phyloP scores from a whole-genome alignment of 441 rosid species.

The Erysimum cheiri region DNA sequence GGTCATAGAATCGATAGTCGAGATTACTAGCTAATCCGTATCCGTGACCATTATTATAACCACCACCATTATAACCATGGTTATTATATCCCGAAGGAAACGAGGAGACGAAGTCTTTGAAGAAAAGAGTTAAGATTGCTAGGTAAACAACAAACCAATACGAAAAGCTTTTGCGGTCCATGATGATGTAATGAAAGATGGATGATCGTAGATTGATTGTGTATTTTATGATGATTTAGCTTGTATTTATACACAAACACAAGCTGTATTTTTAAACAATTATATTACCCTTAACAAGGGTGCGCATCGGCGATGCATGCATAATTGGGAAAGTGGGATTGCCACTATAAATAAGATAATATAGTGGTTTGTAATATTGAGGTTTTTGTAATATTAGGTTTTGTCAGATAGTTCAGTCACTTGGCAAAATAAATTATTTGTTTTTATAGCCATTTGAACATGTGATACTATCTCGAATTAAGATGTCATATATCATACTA shows the following conservation, averaged over 20 bases:
- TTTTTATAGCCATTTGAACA: conserved; percentile 22
- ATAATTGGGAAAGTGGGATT: conserved; percentile 41
- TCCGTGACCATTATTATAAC: conserved; percentile 30
- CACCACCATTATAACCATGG: conserved; percentile 17
- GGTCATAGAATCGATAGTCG: conserved; percentile 59
- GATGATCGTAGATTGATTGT: conserved; percentile 29
- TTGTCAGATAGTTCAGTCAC: conserved; percentile 40
- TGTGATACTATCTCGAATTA: conserved; percentile 24
- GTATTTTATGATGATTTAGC: conserved; percentile 33
- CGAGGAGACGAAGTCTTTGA: conserved; percentile 35
- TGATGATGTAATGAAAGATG: conserved; percentile 34
- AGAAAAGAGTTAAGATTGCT: conserved; percentile 34
- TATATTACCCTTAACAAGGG: conserved; percentile 16
- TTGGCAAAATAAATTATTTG: conserved; percentile 6
- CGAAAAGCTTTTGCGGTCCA: conserved; percentile 51
- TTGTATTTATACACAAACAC: conserved; percentile 40
- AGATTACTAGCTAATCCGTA: conserved; percentile 40
- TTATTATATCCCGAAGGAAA: conserved; percentile 35
- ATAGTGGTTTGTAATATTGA: conserved; percentile 24
- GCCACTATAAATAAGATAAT: conserved; percentile 41
- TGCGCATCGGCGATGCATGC: conserved; percentile 44
- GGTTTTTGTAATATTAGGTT: conserved; percentile 29
- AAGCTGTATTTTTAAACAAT: not conserved
- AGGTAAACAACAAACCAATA: conserved; percentile 25
- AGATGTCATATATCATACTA: conserved; percentile 18